Evolutionary conservation across 176 grass and related monocot genomes (phyloP).

Genomic region (Bothriochloa decipiens): DNA sequence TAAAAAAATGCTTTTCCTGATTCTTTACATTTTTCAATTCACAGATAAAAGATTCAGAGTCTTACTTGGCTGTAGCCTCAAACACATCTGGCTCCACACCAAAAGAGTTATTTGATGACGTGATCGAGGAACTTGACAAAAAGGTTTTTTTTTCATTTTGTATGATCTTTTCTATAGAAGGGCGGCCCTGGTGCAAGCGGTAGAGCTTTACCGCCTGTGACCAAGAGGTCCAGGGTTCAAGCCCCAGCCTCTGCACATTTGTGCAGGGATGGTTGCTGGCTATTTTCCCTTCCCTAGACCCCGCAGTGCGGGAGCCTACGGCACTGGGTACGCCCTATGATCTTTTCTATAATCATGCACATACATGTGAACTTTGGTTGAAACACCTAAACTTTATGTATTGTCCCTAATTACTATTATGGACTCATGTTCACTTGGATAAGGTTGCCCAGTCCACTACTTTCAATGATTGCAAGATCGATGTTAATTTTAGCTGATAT

Average conservation of each 20-base stretch:
- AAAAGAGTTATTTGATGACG: slow-evolving; percentile 91
- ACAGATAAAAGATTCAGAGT: slow-evolving; percentile 81
- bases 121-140: slow-evolving; percentile 86
- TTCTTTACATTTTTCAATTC: slow-evolving; percentile 41
- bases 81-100: slow-evolving; percentile 82
- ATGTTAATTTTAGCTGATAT: slow-evolving; percentile 6
- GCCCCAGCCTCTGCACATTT: no score
- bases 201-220: no score
- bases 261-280: no score
- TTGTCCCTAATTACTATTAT: not conserved
- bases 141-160: slow-evolving; percentile 54
- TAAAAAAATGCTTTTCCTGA: slow-evolving; percentile 9
- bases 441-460: not conserved
- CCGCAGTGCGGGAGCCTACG: no score
- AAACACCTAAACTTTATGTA: not conserved
- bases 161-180: not conserved
- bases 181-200: no score
- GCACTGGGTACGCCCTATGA: no score
- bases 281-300: no score
- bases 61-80: slow-evolving; percentile 72
- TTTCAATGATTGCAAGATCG: not conserved
- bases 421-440: not conserved
- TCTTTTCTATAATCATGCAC: not conserved
- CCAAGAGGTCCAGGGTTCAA: no score
- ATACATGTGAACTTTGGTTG: not conserved